Percentiles rank a stretch among this genome's conserved stretches.
These are phyloP conservation scores for Sicyos edulis DNA, from an alignment of 306 rosid species.

Conservation along the genomic window DNA sequence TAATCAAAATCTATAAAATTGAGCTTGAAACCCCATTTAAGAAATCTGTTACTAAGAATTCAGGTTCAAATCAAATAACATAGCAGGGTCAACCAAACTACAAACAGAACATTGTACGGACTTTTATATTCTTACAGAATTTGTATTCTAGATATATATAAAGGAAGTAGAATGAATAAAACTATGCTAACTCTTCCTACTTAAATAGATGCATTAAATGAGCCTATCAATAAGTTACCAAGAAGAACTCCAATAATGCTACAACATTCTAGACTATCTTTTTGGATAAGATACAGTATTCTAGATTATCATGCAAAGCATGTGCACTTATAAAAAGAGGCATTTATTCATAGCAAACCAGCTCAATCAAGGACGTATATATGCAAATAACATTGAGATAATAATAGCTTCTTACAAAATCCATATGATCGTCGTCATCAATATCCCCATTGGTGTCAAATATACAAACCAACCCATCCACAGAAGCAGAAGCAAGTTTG, in stretches of 20 bases:
- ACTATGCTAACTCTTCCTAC: not conserved
- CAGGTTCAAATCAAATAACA: constrained; percentile 1
- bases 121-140: not conserved
- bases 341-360: constrained; percentile 1
- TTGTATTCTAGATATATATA: not conserved
- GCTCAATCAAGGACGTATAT: not conserved
- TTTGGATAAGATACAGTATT: too few relatives aligned
- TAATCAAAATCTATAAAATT: constrained; percentile 16
- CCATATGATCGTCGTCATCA: constrained; percentile 79
- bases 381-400: not conserved
- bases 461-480: constrained; percentile 83
- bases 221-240: not conserved
- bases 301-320: not conserved
- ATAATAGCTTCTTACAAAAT: constrained; percentile 49
- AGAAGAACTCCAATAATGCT: constrained; percentile 3
- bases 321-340: not conserved
- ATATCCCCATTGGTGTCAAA: constrained; percentile 74
- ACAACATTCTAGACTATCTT: not conserved
- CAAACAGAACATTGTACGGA: not conserved
- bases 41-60: constrained; percentile 4
- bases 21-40: not conserved
- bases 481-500: constrained; percentile 90
- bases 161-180: not conserved
- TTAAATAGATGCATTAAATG: not conserved
- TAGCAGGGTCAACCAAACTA: not conserved